phyloP scores from a whole-genome alignment of 352 stramenopile genomes.

The Phytopythium mirpurense region DNA sequence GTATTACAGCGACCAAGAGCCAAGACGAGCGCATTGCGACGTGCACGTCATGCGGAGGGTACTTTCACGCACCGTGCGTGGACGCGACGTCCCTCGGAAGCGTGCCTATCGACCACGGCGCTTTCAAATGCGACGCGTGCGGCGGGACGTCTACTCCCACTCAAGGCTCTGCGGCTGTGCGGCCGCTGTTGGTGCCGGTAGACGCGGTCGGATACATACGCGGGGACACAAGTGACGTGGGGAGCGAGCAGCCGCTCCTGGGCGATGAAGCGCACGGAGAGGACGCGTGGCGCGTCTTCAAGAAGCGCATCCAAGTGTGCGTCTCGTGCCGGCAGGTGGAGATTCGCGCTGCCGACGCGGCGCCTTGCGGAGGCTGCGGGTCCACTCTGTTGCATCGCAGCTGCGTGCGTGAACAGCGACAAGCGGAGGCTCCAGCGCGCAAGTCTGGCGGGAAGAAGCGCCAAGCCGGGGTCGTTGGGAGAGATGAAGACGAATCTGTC shows the following conservation, averaged over 20 bases:
- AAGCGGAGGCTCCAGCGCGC: constrained; percentile 9
- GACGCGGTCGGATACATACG: constrained; percentile 20
- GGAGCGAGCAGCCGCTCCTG: background rate
- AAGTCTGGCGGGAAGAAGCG: constrained; percentile 19
- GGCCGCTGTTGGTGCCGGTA: constrained; percentile 32
- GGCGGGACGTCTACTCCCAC: constrained; percentile 14
- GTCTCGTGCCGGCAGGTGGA: constrained; percentile 50
- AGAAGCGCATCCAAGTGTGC: constrained; percentile 43
- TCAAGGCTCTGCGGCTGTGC: background rate
- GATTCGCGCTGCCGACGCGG: constrained; percentile 25
- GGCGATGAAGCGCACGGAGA: constrained; percentile 7
- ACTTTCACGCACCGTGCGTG: constrained; percentile 40
- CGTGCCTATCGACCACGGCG: background rate
- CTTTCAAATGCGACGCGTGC: constrained; percentile 7
- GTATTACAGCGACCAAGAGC: background rate
- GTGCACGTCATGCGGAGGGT: constrained; percentile 31
- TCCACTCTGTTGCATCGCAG: constrained; percentile 18
- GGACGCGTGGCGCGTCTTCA: constrained; percentile 28
- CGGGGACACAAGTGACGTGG: background rate
- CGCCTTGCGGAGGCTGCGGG: constrained; percentile 28
- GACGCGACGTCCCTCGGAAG: constrained; percentile 1
- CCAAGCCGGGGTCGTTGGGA: background rate
- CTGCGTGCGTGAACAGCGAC: constrained; percentile 19
- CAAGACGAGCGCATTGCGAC: constrained; percentile 13
- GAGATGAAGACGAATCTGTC: background rate